Percentiles rank a stretch among this genome's conserved stretches.
Conservation (phyloP, 106 monocot genomes). For the Apostasia ramifera region DNA sequence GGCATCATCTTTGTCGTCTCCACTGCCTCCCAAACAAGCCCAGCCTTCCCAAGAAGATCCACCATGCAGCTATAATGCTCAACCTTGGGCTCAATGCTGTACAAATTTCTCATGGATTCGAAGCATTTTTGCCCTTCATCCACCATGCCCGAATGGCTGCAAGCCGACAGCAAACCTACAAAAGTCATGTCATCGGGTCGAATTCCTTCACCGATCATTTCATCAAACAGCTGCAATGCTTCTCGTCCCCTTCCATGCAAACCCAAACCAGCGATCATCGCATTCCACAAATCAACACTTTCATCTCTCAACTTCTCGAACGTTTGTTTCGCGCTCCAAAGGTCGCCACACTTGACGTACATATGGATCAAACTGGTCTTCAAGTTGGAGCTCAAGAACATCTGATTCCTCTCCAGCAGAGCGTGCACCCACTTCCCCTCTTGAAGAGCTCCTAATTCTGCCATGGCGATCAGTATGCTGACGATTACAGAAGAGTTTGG, state of each 20-base stretch:
- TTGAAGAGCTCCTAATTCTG: conserved; percentile 12
- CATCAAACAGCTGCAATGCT: conserved; percentile 28
- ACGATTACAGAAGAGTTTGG: not conserved
- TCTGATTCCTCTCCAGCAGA: conserved; percentile 4
- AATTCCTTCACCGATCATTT: conserved; percentile 16
- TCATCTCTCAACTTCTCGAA: conserved; percentile 16
- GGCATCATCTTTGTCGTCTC: conserved; percentile 30
- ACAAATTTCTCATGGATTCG: conserved; percentile 19
- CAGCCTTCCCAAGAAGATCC: conserved; percentile 45
- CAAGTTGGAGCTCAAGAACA: conserved; percentile 23
- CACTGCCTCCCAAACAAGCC: conserved; percentile 33
- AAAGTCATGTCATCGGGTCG: conserved; percentile 41
- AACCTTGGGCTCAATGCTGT: conserved; percentile 32
- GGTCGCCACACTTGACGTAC: conserved; percentile 42
- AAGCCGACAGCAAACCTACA: conserved; percentile 39
- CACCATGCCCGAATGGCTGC: conserved; percentile 38
- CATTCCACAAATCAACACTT: conserved; percentile 36
- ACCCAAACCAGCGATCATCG: conserved; percentile 43
- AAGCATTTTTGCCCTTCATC: conserved; percentile 35
- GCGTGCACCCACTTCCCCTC: conserved; percentile 14
- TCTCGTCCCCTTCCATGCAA: conserved; percentile 25
- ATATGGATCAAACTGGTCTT: conserved; percentile 41
- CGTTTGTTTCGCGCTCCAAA: conserved; percentile 16
- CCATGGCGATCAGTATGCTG: conserved; percentile 5
- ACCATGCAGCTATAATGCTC: conserved; percentile 64